Percentiles rank a stretch among this genome's conserved stretches.
These are phyloP conservation scores for Russula olivacea DNA, from an alignment of 768 basidiomycete species.

Conservation along the genomic window DNA sequence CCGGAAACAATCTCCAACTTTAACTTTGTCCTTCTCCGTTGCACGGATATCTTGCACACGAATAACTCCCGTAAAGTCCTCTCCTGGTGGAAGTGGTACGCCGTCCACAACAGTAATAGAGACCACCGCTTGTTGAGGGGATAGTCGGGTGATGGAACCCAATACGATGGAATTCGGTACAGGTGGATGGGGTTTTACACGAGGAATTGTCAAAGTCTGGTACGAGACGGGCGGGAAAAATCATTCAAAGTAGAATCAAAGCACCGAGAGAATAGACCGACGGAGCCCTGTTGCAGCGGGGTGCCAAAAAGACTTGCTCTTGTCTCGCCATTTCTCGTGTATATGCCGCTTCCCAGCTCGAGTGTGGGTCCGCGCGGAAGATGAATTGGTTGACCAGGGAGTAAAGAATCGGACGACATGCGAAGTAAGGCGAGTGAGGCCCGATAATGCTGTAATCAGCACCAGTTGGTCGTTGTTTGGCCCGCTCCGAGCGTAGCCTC, in stretches of 20 bases:
- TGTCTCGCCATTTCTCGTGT: conserved; percentile 53
- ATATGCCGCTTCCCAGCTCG: conserved; percentile 60
- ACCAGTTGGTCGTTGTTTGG: conserved; percentile 24
- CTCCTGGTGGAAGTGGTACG: conserved; percentile 70
- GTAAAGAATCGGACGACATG: conserved; percentile 38
- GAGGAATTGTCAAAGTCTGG: conserved; percentile 58
- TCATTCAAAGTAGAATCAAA: conserved; percentile 25
- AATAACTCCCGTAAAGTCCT: conserved; percentile 87
- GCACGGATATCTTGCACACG: conserved; percentile 83
- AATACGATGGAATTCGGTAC: conserved; percentile 70
- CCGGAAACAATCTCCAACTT: conserved; percentile 85
- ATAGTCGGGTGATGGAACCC: conserved; percentile 76
- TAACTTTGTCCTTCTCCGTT: conserved; percentile 86
- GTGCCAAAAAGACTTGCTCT: conserved; percentile 69
- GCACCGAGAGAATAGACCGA: conserved; percentile 42
- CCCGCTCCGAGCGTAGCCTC: conserved; percentile 19
- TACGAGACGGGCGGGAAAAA: conserved; percentile 11
- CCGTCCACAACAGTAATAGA: conserved; percentile 87
- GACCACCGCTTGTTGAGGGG: conserved; percentile 75
- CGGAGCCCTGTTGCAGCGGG: conserved; percentile 56
- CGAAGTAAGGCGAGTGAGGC: neutral
- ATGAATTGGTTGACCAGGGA: conserved; percentile 76
- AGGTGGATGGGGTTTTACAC: conserved; percentile 67
- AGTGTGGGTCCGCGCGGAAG: conserved; percentile 50
- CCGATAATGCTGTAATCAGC: neutral